Conservation (phyloP, 2,329 filamentous ascomycete species). For the Arachnopeziza araneosa region DNA sequence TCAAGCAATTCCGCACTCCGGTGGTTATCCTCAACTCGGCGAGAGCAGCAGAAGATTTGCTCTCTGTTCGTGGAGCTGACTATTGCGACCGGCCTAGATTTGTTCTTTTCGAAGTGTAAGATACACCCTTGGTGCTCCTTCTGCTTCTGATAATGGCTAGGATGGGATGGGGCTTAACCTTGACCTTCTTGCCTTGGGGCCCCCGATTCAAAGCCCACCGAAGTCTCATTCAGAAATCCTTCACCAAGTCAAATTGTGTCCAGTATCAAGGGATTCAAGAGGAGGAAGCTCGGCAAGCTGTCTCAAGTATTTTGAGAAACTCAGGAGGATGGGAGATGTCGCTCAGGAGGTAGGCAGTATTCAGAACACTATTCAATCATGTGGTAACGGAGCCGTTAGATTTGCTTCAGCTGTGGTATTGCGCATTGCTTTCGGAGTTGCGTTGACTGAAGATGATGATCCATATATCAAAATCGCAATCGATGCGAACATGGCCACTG, state of each 20-base stretch:
- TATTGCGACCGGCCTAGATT: neutral
- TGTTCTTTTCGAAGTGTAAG: conserved; percentile 1
- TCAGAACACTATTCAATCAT: conserved; percentile 6
- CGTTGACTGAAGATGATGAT: conserved; percentile 33
- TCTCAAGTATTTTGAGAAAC: conserved; percentile 29
- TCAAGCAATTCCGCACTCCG: neutral
- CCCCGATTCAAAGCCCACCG: conserved; percentile 39
- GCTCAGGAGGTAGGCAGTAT: conserved; percentile 15
- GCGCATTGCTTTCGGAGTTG: conserved; percentile 39
- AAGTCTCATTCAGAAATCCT: conserved; percentile 38
- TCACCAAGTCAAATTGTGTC: conserved; percentile 35
- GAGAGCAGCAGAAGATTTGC: neutral
- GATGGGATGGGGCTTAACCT: conserved; percentile 39
- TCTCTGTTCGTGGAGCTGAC: neutral
- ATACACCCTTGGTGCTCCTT: neutral
- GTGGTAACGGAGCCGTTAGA: conserved; percentile 13
- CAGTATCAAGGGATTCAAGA: conserved; percentile 29
- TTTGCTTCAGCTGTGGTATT: conserved; percentile 39
- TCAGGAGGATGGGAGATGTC: conserved; percentile 34
- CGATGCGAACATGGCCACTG: conserved; percentile 23
- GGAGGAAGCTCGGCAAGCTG: conserved; percentile 28
- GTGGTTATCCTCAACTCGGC: neutral
- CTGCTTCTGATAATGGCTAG: neutral
- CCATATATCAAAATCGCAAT: conserved; percentile 37
- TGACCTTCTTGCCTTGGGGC: conserved; percentile 40